These are phyloP conservation scores for Fagopyrum tataricum DNA, from an alignment of 148 eudicot species.

Conservation along the genomic window DNA sequence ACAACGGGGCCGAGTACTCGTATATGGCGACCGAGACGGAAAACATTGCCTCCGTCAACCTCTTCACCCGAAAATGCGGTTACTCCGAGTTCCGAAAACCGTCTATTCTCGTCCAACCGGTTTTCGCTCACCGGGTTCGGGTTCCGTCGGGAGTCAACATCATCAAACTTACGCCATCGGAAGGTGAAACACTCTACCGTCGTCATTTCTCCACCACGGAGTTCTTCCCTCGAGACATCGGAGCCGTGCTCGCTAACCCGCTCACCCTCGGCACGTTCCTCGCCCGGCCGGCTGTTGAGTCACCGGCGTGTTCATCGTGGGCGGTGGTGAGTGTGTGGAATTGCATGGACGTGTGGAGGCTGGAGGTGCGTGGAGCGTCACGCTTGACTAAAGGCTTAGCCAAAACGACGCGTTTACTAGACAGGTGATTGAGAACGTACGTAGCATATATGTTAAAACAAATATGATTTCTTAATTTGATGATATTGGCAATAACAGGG, in stretches of 20 bases:
- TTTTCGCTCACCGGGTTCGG: conserved; percentile 60
- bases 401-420: conserved; percentile 51
- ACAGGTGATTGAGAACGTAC: conserved; percentile 15
- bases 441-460: too few species aligned
- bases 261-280: conserved; percentile 65
- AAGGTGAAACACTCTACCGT: conserved; percentile 76
- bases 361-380: conserved; percentile 83
- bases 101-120: conserved; percentile 77
- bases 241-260: conserved; percentile 40
- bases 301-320: conserved; percentile 41
- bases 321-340: conserved; percentile 86
- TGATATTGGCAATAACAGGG: conserved; percentile 18
- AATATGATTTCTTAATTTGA: too few species aligned
- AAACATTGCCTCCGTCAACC: conserved; percentile 59
- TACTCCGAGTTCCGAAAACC: conserved; percentile 91
- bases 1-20: conserved; percentile 70
- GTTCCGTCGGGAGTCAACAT: conserved; percentile 29
- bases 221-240: conserved; percentile 90
- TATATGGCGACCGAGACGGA: conserved; percentile 83
- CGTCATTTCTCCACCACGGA: conserved; percentile 61
- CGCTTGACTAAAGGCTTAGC: conserved; percentile 43
- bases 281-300: conserved; percentile 21
- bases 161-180: conserved; percentile 41
- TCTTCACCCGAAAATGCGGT: conserved; percentile 67
- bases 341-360: conserved; percentile 54